Base-by-base conservation (phyloP, 2,329 filamentous ascomycete genomes). In the Cladorrhinum sp. region DNA sequence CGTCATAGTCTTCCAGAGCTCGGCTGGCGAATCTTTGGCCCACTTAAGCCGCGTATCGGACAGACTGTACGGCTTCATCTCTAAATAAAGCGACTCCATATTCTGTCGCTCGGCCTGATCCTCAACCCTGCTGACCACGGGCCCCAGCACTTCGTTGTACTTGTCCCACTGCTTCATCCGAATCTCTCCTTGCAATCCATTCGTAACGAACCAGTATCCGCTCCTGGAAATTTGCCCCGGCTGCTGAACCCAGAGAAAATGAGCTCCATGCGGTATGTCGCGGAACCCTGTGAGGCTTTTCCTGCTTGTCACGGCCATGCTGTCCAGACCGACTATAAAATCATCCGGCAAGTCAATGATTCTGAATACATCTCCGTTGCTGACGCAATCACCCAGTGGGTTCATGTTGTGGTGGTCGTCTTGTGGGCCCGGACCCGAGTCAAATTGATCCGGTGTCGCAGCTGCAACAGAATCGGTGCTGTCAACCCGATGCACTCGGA, bases 221-320 rank as follows among this genome's bases (percentile, higher is more conserved):
- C 76, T 81, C 2, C 85, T 78, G 1, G 82, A 81, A 18, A 78
- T 74, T 18, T 76, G 75, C 1, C 75, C 74, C 0, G 78, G 76
- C 22, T 82, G 77, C 1, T 84, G 76, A 25, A 81, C 78, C 84
- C 84, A 88, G 60, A 87, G 75, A 61, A 88, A 81, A 68, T 88
- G 85, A 13, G 80, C 70, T 0, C 85, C 85, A 0, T 75, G 68
- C 0, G 84, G 82, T 24, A 88, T 74, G 58, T 83, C 76, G 22
- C 78, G 78, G 60, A 88, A 75, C 20, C 85, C 85, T 7, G 74
- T 73, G 65, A 86, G 50, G 24, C 57, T 83, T 22, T 77, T 63
- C 13, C 45, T 65, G 58, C 64, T 57, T 51, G 76, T 79, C 63
- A 84, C 77, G 1, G 79, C 79, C 50, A 80, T 69, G 2, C 77